Percentiles rank a stretch among this genome's conserved stretches.
Conservation (phyloP, 345 rosid species). For the Balakata baccata region DNA sequence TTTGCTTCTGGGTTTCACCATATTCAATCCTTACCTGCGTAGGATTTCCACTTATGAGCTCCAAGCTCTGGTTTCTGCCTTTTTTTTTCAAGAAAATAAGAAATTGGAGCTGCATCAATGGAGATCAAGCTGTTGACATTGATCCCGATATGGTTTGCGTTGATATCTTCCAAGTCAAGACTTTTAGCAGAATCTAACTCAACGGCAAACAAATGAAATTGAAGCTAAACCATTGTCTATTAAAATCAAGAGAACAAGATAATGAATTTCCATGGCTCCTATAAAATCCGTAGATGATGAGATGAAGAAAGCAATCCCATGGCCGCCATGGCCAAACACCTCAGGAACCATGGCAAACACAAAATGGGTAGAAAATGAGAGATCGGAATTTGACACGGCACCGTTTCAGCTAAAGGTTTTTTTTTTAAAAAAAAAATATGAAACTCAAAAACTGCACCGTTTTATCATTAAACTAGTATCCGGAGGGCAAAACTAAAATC, state of each 20-base stretch:
- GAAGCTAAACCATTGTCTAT: background rate
- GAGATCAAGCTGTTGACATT: slow-evolving; percentile 18
- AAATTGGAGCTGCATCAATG: background rate
- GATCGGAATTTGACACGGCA: too few species aligned
- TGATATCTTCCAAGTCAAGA: slow-evolving; percentile 9
- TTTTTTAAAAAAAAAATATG: too few species aligned
- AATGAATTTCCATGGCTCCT: slow-evolving; percentile 3
- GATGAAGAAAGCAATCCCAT: slow-evolving; percentile 28
- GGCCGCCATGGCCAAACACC: slow-evolving; percentile 5
- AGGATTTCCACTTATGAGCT: slow-evolving; percentile 7
- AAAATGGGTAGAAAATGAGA: slow-evolving; percentile 21
- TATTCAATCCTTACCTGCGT: slow-evolving; percentile 8
- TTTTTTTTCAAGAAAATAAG: background rate
- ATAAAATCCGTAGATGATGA: slow-evolving; percentile 13
- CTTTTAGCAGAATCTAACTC: slow-evolving; percentile 12
- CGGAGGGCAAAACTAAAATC: too few species aligned
- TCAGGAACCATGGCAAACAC: slow-evolving; percentile 22
- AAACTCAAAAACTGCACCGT: too few species aligned
- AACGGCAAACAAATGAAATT: slow-evolving; percentile 14
- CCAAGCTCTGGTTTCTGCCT: background rate
- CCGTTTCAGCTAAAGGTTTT: too few species aligned
- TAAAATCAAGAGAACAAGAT: slow-evolving; percentile 20
- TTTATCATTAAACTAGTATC: too few species aligned
- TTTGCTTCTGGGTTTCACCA: background rate
- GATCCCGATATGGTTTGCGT: slow-evolving; percentile 18